A percentile compares a stretch with the other conserved stretches of the same genome.
These are phyloP conservation scores for Myochromella boudieri DNA, from an alignment of 768 basidiomycete genomes.

Conservation along the genomic window DNA sequence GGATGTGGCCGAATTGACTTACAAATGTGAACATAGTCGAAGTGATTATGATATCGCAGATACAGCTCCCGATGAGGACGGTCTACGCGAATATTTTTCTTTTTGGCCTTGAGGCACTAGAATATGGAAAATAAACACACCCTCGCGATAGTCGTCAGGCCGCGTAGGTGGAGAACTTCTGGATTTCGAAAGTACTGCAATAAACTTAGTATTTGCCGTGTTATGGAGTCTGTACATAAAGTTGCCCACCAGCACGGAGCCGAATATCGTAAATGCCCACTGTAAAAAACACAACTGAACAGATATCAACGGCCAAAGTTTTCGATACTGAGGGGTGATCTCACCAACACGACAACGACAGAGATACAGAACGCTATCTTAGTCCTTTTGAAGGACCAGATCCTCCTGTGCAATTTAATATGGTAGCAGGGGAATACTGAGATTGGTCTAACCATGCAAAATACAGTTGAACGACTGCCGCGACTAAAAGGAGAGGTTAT, in stretches of 20 bases:
- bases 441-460: constrained; percentile 3
- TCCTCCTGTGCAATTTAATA: not conserved
- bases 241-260: not conserved
- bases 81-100: not conserved
- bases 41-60: constrained; percentile 2
- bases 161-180: not conserved
- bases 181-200: not conserved
- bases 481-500: not conserved
- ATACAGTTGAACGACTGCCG: constrained; percentile 2
- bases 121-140: not conserved
- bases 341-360: not conserved
- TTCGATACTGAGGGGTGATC: not conserved
- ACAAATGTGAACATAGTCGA: constrained; percentile 2
- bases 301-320: not conserved
- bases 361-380: not conserved
- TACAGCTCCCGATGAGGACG: not conserved
- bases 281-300: not conserved
- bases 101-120: not conserved
- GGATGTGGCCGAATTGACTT: not conserved
- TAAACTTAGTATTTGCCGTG: not conserved
- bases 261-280: not conserved
- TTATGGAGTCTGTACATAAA: not conserved
- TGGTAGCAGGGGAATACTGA: not conserved
- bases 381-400: constrained; percentile 4
- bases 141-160: not conserved